These are phyloP conservation scores for Aspergillus pseudotamarii DNA, from an alignment of 2,329 filamentous ascomycete genomes.

Conservation along the genomic window DNA sequence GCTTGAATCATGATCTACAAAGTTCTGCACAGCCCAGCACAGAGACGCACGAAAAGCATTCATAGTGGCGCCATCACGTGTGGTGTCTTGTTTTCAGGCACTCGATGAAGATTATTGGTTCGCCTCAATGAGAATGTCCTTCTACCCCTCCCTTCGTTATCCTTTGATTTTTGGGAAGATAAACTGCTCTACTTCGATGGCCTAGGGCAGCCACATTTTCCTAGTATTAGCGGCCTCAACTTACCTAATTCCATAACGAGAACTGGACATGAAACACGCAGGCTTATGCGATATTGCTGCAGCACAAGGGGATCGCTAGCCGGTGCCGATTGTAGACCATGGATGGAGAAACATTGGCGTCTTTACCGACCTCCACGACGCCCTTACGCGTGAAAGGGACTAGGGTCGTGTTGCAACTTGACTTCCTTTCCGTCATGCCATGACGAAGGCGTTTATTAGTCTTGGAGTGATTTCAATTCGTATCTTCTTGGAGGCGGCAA, in stretches of 20 bases:
- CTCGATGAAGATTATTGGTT: background rate
- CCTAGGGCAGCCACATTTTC: background rate
- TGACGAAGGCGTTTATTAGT: background rate
- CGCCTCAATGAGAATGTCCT: background rate
- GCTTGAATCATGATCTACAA: background rate
- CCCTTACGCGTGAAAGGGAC: background rate
- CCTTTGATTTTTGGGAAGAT: background rate
- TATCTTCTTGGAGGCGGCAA: background rate
- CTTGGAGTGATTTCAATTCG: background rate
- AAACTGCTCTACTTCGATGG: background rate
- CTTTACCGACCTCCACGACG: background rate
- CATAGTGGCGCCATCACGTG: background rate
- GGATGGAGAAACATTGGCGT: background rate
- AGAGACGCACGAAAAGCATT: background rate
- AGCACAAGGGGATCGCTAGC: background rate
- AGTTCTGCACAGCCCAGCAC: background rate
- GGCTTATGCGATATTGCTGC: background rate
- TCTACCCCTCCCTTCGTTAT: background rate
- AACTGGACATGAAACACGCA: background rate
- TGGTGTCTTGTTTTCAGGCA: background rate
- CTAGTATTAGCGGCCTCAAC: background rate
- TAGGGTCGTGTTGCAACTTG: background rate
- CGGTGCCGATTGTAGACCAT: background rate
- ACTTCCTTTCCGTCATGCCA: background rate
- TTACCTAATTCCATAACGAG: background rate